These are phyloP conservation scores for Rhododendron ferrugineum DNA, from an alignment of 148 eudicot species.

Conservation along the genomic window DNA sequence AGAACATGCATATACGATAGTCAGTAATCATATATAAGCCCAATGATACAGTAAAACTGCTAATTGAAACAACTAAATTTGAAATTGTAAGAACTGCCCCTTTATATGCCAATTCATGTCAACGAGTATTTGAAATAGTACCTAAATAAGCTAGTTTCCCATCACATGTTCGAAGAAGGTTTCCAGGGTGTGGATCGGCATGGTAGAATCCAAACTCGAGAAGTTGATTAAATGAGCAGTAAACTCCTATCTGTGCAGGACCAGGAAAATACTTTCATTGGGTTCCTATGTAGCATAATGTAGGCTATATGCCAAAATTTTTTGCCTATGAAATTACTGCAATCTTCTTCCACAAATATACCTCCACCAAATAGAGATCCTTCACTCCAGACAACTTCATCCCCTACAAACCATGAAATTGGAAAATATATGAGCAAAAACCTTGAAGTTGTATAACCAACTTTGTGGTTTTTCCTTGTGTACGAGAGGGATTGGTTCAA, in stretches of 20 bases:
- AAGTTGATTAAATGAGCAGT: constrained; percentile 96
- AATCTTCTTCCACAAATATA: constrained; percentile 15
- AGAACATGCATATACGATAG: neutral
- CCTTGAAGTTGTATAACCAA: neutral
- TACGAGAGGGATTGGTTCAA: neutral
- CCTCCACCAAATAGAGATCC: constrained; percentile 92
- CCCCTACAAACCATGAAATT: constrained; percentile 45
- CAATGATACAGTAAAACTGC: neutral
- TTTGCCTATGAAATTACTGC: neutral
- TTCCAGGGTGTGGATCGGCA: constrained; percentile 99
- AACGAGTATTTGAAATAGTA: constrained; percentile 17
- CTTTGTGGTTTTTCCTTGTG: neutral
- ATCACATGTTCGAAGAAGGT: constrained; percentile 82
- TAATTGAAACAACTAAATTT: too few species aligned
- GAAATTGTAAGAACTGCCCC: neutral
- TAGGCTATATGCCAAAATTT: neutral
- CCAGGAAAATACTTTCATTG: constrained; percentile 2
- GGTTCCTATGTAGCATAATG: neutral
- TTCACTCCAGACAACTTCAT: constrained; percentile 80
- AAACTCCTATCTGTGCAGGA: constrained; percentile 52
- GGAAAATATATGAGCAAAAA: neutral
- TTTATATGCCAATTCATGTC: neutral
- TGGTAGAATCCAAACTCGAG: constrained; percentile 95
- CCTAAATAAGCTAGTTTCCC: constrained; percentile 97
- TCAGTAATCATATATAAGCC: neutral